A percentile compares a stretch with the other conserved stretches of the same genome.
These are phyloP conservation scores for Yamadazyma buinensis DNA, from an alignment of 1,139 yeast genomes.

Conservation along the genomic window DNA sequence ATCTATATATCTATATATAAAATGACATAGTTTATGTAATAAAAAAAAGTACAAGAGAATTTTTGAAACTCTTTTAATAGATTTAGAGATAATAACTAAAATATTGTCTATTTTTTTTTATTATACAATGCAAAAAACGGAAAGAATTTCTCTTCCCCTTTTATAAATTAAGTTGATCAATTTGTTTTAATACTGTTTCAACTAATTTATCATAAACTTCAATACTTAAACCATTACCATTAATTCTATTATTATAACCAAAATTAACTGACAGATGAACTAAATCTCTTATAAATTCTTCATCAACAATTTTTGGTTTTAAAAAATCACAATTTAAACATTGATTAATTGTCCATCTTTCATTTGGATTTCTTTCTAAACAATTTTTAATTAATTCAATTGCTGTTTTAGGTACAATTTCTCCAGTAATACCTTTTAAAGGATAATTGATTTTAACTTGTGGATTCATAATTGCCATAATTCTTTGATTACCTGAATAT, in stretches of 20 bases:
- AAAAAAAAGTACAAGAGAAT: constrained; percentile 3
- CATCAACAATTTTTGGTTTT: constrained; percentile 70
- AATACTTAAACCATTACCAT: constrained; percentile 32
- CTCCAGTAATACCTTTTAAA: constrained; percentile 57
- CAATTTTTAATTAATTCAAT: constrained; percentile 74
- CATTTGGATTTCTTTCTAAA: constrained; percentile 65
- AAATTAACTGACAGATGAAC: constrained; percentile 73
- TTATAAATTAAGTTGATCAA: constrained; percentile 34
- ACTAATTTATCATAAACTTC: constrained; percentile 43
- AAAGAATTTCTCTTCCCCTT: background rate
- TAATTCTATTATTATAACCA: constrained; percentile 46
- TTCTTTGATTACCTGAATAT: constrained; percentile 73
- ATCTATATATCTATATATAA: too few species aligned
- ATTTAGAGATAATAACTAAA: too few species aligned
- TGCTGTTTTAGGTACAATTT: constrained; percentile 62
- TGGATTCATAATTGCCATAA: constrained; percentile 85
- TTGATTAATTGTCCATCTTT: constrained; percentile 63
- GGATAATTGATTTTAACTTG: constrained; percentile 75
- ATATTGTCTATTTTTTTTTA: background rate
- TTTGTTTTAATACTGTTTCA: constrained; percentile 38
- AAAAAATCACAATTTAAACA: constrained; percentile 58
- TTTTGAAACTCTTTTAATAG: background rate
- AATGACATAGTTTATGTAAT: constrained; percentile 2
- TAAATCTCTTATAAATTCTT: constrained; percentile 62
- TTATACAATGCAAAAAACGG: constrained; percentile 3